Conservation (phyloP, 176 grass and related monocot species). For the Eragrostis nindensis region DNA sequence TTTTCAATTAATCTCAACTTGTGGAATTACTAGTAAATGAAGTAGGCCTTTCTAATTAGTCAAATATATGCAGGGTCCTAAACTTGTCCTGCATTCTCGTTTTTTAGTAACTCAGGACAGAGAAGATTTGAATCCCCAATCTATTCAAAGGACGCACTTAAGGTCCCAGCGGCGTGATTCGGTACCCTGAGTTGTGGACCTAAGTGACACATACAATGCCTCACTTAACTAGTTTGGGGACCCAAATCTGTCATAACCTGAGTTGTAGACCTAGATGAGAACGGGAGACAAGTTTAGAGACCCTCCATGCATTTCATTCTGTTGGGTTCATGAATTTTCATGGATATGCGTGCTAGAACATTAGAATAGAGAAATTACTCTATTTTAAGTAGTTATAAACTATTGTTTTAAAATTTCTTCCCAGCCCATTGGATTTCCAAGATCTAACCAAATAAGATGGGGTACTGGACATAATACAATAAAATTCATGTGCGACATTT, state of each 20-base stretch:
- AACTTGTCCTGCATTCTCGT: neutral
- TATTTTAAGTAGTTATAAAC: no score
- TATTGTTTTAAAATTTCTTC: no score
- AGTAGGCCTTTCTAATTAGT: no score
- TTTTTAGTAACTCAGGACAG: neutral
- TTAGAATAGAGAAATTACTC: no score
- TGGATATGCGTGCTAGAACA: no score
- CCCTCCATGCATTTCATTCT: neutral
- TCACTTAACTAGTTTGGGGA: neutral
- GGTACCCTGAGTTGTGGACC: neutral
- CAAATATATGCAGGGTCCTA: no score
- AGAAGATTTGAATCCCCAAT: neutral
- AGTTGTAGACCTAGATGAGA: neutral
- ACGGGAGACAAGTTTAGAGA: neutral
- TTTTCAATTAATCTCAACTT: neutral
- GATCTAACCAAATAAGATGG: no score
- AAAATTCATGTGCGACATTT: no score
- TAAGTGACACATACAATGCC: neutral
- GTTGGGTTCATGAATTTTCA: no score
- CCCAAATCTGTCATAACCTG: neutral
- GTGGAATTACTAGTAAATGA: no score
- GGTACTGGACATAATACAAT: no score
- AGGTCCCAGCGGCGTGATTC: neutral
- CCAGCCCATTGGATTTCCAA: no score
- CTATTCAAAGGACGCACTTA: neutral